Evolutionary conservation across 1,284 basidiomycete species (phyloP).

Genomic region (Hemileia vastatrix): DNA sequence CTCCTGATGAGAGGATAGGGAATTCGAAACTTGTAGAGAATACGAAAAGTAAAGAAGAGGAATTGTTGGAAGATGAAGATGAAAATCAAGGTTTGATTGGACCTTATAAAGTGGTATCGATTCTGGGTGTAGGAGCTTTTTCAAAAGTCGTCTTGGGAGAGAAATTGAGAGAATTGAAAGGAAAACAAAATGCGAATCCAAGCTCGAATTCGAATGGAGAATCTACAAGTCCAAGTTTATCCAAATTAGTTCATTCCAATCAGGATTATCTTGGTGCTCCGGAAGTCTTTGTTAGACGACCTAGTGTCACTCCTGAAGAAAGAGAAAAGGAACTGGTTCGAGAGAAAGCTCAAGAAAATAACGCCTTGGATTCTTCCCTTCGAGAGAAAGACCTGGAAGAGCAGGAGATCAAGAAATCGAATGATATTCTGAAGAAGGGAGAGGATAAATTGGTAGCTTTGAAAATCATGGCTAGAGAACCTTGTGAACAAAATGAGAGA

Average conservation of each 20-base stretch:
- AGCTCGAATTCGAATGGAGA: neutral
- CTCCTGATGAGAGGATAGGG: too few relatives aligned
- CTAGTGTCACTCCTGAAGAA: neutral
- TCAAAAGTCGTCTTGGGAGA: neutral
- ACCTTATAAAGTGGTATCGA: too few relatives aligned
- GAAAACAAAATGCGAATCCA: neutral
- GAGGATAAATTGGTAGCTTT: neutral
- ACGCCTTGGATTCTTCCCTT: neutral
- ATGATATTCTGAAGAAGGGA: too few relatives aligned
- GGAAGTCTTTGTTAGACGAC: neutral
- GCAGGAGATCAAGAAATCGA: too few relatives aligned
- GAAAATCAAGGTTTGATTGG: too few relatives aligned
- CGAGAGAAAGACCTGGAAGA: neutral
- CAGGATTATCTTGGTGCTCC: neutral
- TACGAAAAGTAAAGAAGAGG: too few relatives aligned
- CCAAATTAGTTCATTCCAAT: neutral
- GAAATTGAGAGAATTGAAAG: neutral
- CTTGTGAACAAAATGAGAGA: constrained; percentile 55
- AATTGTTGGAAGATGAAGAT: too few relatives aligned
- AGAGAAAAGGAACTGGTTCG: neutral
- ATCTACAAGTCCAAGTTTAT: neutral
- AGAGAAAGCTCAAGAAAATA: neutral
- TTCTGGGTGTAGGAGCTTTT: too few relatives aligned
- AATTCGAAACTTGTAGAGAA: too few relatives aligned
- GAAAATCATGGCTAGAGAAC: constrained; percentile 9